phyloP scores from a whole-genome alignment of 805 yeast species.

The Teunomyces tritomae region DNA sequence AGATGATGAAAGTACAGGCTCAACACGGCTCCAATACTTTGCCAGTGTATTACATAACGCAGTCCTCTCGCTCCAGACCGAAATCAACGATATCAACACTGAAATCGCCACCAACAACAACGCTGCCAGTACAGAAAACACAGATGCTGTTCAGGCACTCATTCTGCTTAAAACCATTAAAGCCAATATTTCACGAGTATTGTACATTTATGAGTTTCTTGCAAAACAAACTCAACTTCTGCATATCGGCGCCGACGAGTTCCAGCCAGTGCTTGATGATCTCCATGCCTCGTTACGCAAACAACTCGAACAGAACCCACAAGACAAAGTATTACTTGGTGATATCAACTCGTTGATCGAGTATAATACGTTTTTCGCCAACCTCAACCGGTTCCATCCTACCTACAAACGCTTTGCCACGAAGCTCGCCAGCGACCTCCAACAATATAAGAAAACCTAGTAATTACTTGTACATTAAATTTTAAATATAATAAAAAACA shows the following conservation, averaged over 20 bases:
- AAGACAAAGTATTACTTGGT: constrained; percentile 34
- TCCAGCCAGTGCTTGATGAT: constrained; percentile 19
- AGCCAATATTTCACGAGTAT: constrained; percentile 44
- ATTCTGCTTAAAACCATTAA: constrained; percentile 45
- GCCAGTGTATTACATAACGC: constrained; percentile 59
- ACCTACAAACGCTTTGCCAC: constrained; percentile 51
- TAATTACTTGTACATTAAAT: not conserved
- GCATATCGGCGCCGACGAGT: constrained; percentile 14
- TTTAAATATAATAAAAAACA: not conserved
- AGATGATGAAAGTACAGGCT: constrained; percentile 9
- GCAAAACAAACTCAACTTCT: constrained; percentile 1
- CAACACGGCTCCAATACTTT: constrained; percentile 58
- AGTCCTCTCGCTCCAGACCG: constrained; percentile 48
- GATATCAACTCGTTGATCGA: constrained; percentile 48
- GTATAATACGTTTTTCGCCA: constrained; percentile 52
- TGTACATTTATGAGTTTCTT: constrained; percentile 39
- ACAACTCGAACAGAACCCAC: constrained; percentile 21
- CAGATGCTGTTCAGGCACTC: constrained; percentile 33
- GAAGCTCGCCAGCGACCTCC: constrained; percentile 32
- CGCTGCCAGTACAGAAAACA: constrained; percentile 8
- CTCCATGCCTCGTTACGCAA: constrained; percentile 46
- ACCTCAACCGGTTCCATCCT: constrained; percentile 48
- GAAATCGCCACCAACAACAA: not conserved
- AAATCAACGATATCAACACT: constrained; percentile 13
- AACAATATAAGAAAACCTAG: not conserved